A percentile compares a stretch with the other conserved stretches of the same genome.
Conservation (phyloP, 352 stramenopile genomes). For the Phytophthora palmivora region DNA sequence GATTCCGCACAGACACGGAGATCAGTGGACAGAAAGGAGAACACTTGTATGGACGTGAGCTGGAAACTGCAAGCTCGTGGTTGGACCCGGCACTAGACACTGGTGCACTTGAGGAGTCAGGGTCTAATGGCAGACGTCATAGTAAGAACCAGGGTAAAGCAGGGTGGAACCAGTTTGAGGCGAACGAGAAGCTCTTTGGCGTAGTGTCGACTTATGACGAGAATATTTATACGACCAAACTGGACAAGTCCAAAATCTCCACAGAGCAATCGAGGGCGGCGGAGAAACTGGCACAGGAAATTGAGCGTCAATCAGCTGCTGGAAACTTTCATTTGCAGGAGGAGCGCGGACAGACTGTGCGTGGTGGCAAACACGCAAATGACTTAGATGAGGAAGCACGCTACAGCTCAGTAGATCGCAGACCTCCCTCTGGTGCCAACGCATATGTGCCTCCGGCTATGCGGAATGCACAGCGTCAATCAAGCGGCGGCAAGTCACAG, state of each 20-base stretch:
- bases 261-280: slow-evolving; percentile 86
- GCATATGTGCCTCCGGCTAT: slow-evolving; percentile 78
- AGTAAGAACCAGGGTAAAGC: slow-evolving; percentile 41
- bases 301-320: slow-evolving; percentile 89
- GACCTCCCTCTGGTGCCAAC: slow-evolving; percentile 29
- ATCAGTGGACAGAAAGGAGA: slow-evolving; percentile 84
- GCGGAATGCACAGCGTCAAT: slow-evolving; percentile 53
- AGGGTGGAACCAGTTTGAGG: slow-evolving; percentile 97
- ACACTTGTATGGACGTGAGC: slow-evolving; percentile 72
- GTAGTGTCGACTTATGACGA: slow-evolving; percentile 97
- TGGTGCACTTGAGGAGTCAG: slow-evolving; percentile 67
- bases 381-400: slow-evolving; percentile 95
- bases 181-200: slow-evolving; percentile 96
- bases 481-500: slow-evolving; percentile 42
- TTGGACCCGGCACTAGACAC: slow-evolving; percentile 83
- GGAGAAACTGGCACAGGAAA: slow-evolving; percentile 94
- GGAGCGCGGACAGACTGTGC: slow-evolving; percentile 81
- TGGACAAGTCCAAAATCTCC: slow-evolving; percentile 95
- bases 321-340: slow-evolving; percentile 96
- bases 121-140: slow-evolving; percentile 30
- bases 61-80: slow-evolving; percentile 79
- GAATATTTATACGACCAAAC: slow-evolving; percentile 98
- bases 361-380: slow-evolving; percentile 41
- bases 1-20: slow-evolving; percentile 91
- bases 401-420: slow-evolving; percentile 94